These are phyloP conservation scores for Fusarium verrucosum DNA, from an alignment of 2,329 filamentous ascomycete species.

Conservation along the genomic window DNA sequence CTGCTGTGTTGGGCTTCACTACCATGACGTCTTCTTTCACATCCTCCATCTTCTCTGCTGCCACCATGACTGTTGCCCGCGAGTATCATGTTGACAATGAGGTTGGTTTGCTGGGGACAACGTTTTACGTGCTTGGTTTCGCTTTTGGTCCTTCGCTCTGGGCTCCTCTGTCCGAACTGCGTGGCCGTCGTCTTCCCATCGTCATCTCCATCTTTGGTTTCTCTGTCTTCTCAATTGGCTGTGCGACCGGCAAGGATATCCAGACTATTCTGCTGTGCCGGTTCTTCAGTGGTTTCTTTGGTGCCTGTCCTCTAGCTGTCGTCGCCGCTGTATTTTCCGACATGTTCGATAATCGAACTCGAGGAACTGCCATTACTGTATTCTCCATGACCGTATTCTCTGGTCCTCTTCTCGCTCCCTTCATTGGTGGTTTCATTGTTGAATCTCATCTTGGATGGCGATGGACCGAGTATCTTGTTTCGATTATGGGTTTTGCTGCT, in stretches of 20 bases:
- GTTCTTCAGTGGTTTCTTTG: constrained; percentile 79
- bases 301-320: constrained; percentile 73
- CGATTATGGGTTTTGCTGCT: constrained; percentile 70
- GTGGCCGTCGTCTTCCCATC: constrained; percentile 71
- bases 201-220: constrained; percentile 73
- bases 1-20: constrained; percentile 75
- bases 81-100: constrained; percentile 69
- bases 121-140: constrained; percentile 76
- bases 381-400: constrained; percentile 66
- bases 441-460: constrained; percentile 73
- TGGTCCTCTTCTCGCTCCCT: constrained; percentile 73
- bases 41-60: constrained; percentile 78
- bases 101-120: constrained; percentile 71
- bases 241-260: constrained; percentile 72
- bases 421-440: constrained; percentile 74
- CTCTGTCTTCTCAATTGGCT: constrained; percentile 72
- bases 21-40: constrained; percentile 77
- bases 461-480: constrained; percentile 73
- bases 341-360: constrained; percentile 72
- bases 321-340: constrained; percentile 77
- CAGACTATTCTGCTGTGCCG: constrained; percentile 75
- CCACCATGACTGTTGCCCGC: constrained; percentile 64
- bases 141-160: constrained; percentile 77
- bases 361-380: constrained; percentile 60
- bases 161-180: constrained; percentile 77